Base-by-base conservation (phyloP, 225 moss, liverwort and hornwort genomes). In the Marchantia paleacea region DNA sequence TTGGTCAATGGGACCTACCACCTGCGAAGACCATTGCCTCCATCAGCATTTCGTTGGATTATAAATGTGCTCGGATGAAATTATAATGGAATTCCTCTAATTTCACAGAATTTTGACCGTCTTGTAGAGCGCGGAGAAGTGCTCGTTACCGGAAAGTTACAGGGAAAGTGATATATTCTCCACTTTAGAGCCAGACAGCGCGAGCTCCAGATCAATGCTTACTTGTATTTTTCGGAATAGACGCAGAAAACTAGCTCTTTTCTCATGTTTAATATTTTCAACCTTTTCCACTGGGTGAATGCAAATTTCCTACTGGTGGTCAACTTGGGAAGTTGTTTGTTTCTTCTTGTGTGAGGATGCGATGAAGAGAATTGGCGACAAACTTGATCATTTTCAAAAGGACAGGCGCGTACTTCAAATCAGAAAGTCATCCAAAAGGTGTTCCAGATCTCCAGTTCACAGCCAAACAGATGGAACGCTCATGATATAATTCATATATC, bases 71-170 rank as follows among this genome's bases (percentile, higher is more conserved):
- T 39, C 39, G 39, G 39, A 39, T 39, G 39, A 39, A 39, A 2
- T 16, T 60, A 18, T 19, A 0, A 60, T 60, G 60, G 19, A 62
- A 62, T 62, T 62, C 18, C n/a, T 8, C 31, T 31, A 68, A 26
- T 24, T 68, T 29, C 69, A 1, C 69, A 10, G 29, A 70, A 70
- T 70, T 70, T 70, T 70, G 69, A 70, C 69, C 28, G 12, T 70
- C 69, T 70, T 70, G 28, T 16, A 6, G 16, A 1, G 48, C 28
- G 69, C 10, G 7, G 9, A 12, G 1, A 69, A 69, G 25, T 28
- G 19, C 25, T 0, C 4, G 30, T 69, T 69, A 69, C 30, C 25
- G 30, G 30, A 69, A 18, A 29, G 28, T 29, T 10, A 26, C 69
- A 1, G 22, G 69, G 24, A 69, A 69, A 9, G 69, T 47, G 9